Evolutionary conservation across 1,284 basidiomycete species (phyloP).

Genomic region (Austropuccinia psidii): DNA sequence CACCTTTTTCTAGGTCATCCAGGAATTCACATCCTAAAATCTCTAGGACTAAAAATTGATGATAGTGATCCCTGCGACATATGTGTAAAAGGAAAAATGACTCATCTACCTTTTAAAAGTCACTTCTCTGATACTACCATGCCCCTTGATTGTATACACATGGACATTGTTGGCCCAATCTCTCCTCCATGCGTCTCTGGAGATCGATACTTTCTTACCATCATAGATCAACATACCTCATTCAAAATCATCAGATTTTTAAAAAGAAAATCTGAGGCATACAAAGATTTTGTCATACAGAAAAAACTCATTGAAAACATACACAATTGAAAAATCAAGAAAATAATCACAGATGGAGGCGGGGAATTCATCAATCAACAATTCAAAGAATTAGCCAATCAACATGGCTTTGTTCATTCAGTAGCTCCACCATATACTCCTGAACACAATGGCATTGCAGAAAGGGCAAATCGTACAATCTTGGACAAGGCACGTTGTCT

Average conservation of each 20-base stretch:
- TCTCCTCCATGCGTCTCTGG: neutral
- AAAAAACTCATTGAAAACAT: neutral
- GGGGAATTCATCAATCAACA: slow-evolving; percentile 43
- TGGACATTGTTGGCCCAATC: slow-evolving; percentile 2
- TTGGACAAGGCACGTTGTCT: slow-evolving; percentile 43
- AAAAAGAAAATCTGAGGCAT: neutral
- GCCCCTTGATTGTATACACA: neutral
- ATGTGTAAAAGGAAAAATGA: neutral
- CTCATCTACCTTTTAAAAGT: neutral
- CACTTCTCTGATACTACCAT: neutral
- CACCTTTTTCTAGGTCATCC: too few species aligned
- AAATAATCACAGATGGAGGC: slow-evolving; percentile 44
- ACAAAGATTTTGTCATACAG: neutral
- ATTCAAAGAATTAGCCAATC: slow-evolving; percentile 43
- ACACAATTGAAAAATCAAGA: neutral
- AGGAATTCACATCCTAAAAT: too few species aligned
- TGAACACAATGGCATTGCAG: slow-evolving; percentile 46
- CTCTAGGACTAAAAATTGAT: too few species aligned
- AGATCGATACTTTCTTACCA: neutral
- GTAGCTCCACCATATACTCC: slow-evolving; percentile 49
- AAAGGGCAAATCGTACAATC: slow-evolving; percentile 45
- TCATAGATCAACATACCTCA: neutral
- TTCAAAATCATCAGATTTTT: slow-evolving; percentile 3
- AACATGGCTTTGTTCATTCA: slow-evolving; percentile 44
- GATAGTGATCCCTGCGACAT: too few species aligned